phyloP scores from a whole-genome alignment of 495 filamentous ascomycete genomes.

The Jackrogersella multiformis region DNA sequence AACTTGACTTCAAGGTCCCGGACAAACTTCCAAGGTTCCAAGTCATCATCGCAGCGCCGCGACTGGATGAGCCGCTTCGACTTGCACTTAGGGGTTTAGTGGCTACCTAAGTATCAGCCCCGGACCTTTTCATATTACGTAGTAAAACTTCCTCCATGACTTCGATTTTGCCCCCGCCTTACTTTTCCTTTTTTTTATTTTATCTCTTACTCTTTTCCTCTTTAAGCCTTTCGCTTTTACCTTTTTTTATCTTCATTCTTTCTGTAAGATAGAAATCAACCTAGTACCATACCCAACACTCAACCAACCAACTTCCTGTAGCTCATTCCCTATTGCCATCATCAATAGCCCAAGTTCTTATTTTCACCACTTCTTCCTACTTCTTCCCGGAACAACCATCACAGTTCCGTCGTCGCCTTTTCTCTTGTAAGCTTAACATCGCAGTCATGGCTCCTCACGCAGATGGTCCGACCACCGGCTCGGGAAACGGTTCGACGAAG shows the following conservation, averaged over 20 bases:
- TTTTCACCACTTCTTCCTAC: background rate
- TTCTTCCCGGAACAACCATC: slow-evolving; percentile 1
- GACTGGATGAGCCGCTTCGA: slow-evolving; percentile 56
- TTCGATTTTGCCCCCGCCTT: slow-evolving; percentile 43
- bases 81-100: slow-evolving; percentile 76
- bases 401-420: background rate
- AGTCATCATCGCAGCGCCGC: slow-evolving; percentile 37
- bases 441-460: slow-evolving; percentile 67
- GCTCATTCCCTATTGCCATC: slow-evolving; percentile 16
- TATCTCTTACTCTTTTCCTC: slow-evolving; percentile 33
- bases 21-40: no score
- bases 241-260: slow-evolving; percentile 20
- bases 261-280: background rate
- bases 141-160: slow-evolving; percentile 33
- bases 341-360: slow-evolving; percentile 26
- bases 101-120: slow-evolving; percentile 45
- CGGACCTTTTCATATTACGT: slow-evolving; percentile 46
- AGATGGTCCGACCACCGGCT: slow-evolving; percentile 48
- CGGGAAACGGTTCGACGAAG: slow-evolving; percentile 47
- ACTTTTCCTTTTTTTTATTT: slow-evolving; percentile 35
- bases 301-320: background rate
- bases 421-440: background rate
- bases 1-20: slow-evolving; percentile 26
- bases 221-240: slow-evolving; percentile 25
- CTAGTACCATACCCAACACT: background rate